A percentile compares a stretch with the other conserved stretches of the same genome.
Evolutionary conservation across 192 early-diverging fungal genomes (phyloP).

Genomic region (Coemansia sp.): DNA sequence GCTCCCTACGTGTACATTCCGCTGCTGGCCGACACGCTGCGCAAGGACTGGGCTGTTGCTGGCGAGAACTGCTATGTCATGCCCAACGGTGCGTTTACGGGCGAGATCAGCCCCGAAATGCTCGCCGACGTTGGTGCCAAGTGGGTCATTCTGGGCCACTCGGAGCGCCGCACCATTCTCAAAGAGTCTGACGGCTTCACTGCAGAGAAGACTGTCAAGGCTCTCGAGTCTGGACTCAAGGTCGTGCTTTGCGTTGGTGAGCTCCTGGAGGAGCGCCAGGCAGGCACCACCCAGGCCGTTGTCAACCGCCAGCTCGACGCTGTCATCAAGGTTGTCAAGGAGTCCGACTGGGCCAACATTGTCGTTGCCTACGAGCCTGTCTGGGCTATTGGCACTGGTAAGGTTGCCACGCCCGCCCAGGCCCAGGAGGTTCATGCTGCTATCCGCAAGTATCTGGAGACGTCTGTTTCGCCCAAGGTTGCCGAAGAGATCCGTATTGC

Average conservation of each 20-base stretch:
- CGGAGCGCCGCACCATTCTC: slow-evolving; percentile 95
- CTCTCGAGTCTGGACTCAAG: slow-evolving; percentile 82
- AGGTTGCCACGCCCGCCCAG: slow-evolving; percentile 93
- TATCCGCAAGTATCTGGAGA: slow-evolving; percentile 86
- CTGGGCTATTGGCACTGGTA: slow-evolving; percentile 99
- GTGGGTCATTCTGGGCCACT: slow-evolving; percentile 99
- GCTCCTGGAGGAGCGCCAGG: slow-evolving; percentile 93
- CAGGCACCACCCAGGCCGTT: slow-evolving; percentile 81
- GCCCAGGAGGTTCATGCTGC: slow-evolving; percentile 94
- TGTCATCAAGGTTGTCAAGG: slow-evolving; percentile 68
- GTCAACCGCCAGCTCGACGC: slow-evolving; percentile 89
- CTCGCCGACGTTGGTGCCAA: slow-evolving; percentile 93
- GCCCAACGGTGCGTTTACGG: slow-evolving; percentile 92
- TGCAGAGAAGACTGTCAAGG: slow-evolving; percentile 88
- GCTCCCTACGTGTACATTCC: slow-evolving; percentile 91
- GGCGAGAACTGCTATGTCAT: slow-evolving; percentile 94
- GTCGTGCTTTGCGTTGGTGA: slow-evolving; percentile 97
- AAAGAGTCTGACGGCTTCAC: slow-evolving; percentile 85
- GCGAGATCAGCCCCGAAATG: slow-evolving; percentile 93
- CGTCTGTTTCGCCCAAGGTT: slow-evolving; percentile 81
- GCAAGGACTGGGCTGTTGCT: slow-evolving; percentile 85
- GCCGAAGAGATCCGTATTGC: slow-evolving; percentile 90
- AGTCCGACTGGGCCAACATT: slow-evolving; percentile 85
- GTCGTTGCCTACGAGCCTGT: slow-evolving; percentile 99
- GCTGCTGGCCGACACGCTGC: slow-evolving; percentile 72